phyloP scores from a whole-genome alignment of 805 yeast genomes.

The Barnettozyma sp. region DNA sequence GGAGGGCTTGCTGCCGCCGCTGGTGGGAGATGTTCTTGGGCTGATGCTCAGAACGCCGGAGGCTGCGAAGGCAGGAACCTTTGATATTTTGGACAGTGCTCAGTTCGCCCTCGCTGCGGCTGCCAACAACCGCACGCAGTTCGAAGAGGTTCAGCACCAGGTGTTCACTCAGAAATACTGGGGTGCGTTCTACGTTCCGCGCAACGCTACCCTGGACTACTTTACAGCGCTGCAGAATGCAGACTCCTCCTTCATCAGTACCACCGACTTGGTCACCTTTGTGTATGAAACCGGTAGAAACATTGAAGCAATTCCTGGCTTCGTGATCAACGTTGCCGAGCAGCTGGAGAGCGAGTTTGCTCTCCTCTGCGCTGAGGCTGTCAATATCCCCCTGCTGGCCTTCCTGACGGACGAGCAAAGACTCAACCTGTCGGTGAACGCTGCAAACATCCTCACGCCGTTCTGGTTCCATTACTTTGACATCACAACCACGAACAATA shows the following conservation, averaged over 20 bases:
- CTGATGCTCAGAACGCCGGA: slow-evolving; percentile 6
- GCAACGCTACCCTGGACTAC: slow-evolving; percentile 34
- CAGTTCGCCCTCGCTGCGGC: slow-evolving; percentile 8
- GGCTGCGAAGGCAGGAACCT: slow-evolving; percentile 16
- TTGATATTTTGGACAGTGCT: slow-evolving; percentile 7
- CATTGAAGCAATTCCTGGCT: slow-evolving; percentile 34
- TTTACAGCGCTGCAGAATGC: slow-evolving; percentile 16
- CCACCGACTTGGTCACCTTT: slow-evolving; percentile 26
- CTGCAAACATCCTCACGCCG: slow-evolving; percentile 16
- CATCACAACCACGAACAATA: slow-evolving; percentile 34
- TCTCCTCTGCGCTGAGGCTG: slow-evolving; percentile 17
- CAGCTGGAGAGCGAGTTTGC: slow-evolving; percentile 13
- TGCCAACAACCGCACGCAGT: slow-evolving; percentile 9
- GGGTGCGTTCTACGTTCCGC: slow-evolving; percentile 46
- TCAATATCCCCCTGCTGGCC: slow-evolving; percentile 11
- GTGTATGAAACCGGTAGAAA: slow-evolving; percentile 59
- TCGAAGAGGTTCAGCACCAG: slow-evolving; percentile 33
- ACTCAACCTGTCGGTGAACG: slow-evolving; percentile 22
- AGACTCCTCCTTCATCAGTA: slow-evolving; percentile 11
- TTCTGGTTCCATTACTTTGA: slow-evolving; percentile 29
- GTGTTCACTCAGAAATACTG: slow-evolving; percentile 51
- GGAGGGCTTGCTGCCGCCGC: slow-evolving; percentile 11
- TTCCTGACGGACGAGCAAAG: slow-evolving; percentile 11
- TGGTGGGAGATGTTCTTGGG: slow-evolving; percentile 9
- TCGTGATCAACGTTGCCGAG: slow-evolving; percentile 35